A percentile compares a stretch with the other conserved stretches of the same genome.
Conservation (phyloP, 768 basidiomycete genomes). For the Mycena vitilis region DNA sequence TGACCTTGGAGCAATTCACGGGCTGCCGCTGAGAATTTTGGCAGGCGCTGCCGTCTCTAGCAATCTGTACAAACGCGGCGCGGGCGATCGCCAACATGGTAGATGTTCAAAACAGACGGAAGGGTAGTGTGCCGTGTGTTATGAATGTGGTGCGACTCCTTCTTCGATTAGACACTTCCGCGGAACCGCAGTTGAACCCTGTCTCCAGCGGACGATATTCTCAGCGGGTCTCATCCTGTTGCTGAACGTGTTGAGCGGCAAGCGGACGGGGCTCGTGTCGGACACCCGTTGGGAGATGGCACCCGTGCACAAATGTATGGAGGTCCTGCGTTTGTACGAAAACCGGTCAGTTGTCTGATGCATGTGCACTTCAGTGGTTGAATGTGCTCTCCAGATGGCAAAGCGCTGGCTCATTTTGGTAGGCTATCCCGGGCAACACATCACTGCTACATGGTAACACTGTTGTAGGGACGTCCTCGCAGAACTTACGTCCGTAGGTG, state of each 20-base stretch:
- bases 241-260: slow-evolving; percentile 74
- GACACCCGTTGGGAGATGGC: slow-evolving; percentile 64
- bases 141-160: no score
- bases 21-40: background rate
- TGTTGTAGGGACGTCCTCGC: slow-evolving; percentile 32
- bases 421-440: background rate
- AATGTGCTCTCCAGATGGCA: slow-evolving; percentile 47
- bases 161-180: no score
- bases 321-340: slow-evolving; percentile 58
- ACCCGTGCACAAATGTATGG: slow-evolving; percentile 69
- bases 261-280: slow-evolving; percentile 55
- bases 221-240: slow-evolving; percentile 65
- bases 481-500: slow-evolving; percentile 38
- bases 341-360: slow-evolving; percentile 41
- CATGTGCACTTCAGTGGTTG: no score
- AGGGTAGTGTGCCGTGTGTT: slow-evolving; percentile 42
- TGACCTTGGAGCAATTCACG: background rate
- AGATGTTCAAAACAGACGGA: slow-evolving; percentile 58
- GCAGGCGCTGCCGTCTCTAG: slow-evolving; percentile 47
- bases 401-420: slow-evolving; percentile 49
- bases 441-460: slow-evolving; percentile 34
- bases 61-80: slow-evolving; percentile 87
- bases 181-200: background rate
- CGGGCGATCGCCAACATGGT: slow-evolving; percentile 79
- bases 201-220: slow-evolving; percentile 46